Evolutionary conservation across 495 filamentous ascomycete genomes (phyloP).

Genomic region (Aspergillus sparsus): DNA sequence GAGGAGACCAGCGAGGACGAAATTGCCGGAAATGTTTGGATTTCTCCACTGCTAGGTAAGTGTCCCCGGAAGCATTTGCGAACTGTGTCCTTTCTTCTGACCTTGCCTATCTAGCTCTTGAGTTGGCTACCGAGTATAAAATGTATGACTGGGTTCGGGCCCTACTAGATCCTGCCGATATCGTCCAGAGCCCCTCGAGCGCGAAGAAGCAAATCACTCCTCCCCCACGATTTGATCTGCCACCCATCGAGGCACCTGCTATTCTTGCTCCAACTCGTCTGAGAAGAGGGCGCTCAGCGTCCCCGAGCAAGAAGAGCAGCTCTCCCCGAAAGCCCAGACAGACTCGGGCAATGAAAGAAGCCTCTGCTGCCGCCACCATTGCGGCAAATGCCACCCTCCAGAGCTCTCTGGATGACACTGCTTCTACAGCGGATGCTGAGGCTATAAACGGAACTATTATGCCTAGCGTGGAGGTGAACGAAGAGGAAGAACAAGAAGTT

Average conservation of each 20-base stretch:
- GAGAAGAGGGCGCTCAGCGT: constrained; percentile 56
- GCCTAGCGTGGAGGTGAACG: constrained; percentile 28
- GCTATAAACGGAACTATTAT: constrained; percentile 29
- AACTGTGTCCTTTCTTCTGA: constrained; percentile 13
- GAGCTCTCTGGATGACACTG: constrained; percentile 49
- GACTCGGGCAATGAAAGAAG: constrained; percentile 57
- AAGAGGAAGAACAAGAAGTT: constrained; percentile 30
- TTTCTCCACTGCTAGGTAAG: constrained; percentile 77
- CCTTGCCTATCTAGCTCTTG: constrained; percentile 58
- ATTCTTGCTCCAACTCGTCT: constrained; percentile 41
- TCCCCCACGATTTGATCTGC: constrained; percentile 66
- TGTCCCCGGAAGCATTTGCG: background rate
- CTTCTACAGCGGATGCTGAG: constrained; percentile 34
- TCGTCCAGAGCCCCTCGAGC: constrained; percentile 59
- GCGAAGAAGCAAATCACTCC: constrained; percentile 66
- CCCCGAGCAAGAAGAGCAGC: constrained; percentile 58
- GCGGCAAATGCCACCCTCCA: constrained; percentile 54
- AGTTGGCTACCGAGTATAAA: constrained; percentile 78
- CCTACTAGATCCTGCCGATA: constrained; percentile 74
- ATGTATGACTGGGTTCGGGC: constrained; percentile 88
- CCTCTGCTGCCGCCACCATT: constrained; percentile 46
- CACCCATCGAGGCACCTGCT: constrained; percentile 44
- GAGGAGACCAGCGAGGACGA: constrained; percentile 81
- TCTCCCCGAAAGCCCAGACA: constrained; percentile 75
- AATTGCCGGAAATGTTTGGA: constrained; percentile 96